Percentiles rank a stretch among this genome's conserved stretches.
Evolutionary conservation across 805 yeast species (phyloP).

Genomic region (Yamadazyma kitorensis): DNA sequence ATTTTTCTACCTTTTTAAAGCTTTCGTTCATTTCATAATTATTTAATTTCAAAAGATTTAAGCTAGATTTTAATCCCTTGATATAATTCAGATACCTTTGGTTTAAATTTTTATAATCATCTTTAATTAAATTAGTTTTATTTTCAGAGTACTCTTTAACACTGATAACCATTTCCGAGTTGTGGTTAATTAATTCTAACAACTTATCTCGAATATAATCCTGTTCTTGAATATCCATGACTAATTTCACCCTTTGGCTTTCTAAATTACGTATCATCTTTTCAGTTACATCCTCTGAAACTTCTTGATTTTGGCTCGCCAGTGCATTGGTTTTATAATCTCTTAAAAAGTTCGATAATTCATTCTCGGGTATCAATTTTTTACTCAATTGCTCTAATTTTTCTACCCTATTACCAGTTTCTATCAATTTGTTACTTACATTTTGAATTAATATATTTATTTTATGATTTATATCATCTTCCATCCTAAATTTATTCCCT

Average conservation of each 20-base stretch:
- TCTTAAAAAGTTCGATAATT: conserved; percentile 7
- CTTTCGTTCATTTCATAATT: conserved; percentile 9
- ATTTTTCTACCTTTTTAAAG: conserved; percentile 4
- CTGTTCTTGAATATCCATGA: conserved; percentile 40
- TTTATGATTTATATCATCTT: conserved; percentile 14
- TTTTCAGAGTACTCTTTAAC: conserved; percentile 29
- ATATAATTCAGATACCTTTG: conserved; percentile 7
- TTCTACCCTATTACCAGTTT: conserved; percentile 13
- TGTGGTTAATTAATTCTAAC: conserved; percentile 30
- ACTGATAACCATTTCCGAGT: conserved; percentile 30
- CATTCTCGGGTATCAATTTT: conserved; percentile 17
- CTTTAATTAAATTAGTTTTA: conserved; percentile 14
- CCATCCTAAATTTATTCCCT: conserved; percentile 6
- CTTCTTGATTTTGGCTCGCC: neutral
- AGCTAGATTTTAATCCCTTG: conserved; percentile 3
- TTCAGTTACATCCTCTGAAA: neutral
- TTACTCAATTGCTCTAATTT: conserved; percentile 17
- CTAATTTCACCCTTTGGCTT: conserved; percentile 24
- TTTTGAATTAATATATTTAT: conserved; percentile 6
- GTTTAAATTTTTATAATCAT: conserved; percentile 11
- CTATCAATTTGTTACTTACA: conserved; percentile 9
- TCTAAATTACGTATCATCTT: conserved; percentile 19
- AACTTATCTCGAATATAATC: conserved; percentile 30
- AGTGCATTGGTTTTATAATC: neutral
- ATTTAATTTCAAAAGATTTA: conserved; percentile 7